Evolutionary conservation across 306 rosid species (phyloP).

Genomic region (Lablab purpureus): DNA sequence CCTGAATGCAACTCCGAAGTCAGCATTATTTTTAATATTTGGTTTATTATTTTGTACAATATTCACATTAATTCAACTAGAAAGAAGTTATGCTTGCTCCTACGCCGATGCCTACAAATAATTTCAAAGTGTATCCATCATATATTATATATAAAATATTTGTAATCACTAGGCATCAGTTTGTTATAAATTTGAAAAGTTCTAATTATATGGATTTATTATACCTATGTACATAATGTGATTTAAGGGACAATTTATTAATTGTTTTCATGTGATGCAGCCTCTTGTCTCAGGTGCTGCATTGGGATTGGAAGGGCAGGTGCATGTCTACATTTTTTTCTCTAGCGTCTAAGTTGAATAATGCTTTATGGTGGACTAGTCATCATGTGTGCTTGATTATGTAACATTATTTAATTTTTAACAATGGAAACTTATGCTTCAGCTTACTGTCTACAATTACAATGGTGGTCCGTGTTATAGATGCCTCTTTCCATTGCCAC

Average conservation of each 20-base stretch:
- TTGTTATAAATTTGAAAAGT: constrained; percentile 21
- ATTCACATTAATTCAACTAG: background rate
- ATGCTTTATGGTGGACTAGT: constrained; percentile 12
- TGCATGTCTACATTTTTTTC: constrained; percentile 36
- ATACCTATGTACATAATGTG: constrained; percentile 12
- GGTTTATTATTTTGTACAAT: constrained; percentile 7
- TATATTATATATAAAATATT: background rate
- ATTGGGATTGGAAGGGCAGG: constrained; percentile 99
- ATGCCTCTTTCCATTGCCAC: constrained; percentile 94
- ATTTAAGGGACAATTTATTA: constrained; percentile 36
- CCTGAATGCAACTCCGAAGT: background rate
- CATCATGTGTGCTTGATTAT: background rate
- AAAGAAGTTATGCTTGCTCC: background rate
- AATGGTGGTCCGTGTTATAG: constrained; percentile 91
- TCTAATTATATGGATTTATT: background rate
- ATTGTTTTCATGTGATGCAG: constrained; percentile 62
- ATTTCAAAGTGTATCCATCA: background rate
- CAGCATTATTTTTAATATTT: constrained; percentile 5
- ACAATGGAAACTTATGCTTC: constrained; percentile 44
- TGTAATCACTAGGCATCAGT: background rate
- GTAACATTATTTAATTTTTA: constrained; percentile 14
- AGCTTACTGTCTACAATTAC: constrained; percentile 95
- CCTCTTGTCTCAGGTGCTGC: constrained; percentile 99
- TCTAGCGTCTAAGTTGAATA: background rate
- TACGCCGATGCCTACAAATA: background rate